These are phyloP conservation scores for Gloeopeniophorella convolvens DNA, from an alignment of 768 basidiomycete genomes.

Conservation along the genomic window DNA sequence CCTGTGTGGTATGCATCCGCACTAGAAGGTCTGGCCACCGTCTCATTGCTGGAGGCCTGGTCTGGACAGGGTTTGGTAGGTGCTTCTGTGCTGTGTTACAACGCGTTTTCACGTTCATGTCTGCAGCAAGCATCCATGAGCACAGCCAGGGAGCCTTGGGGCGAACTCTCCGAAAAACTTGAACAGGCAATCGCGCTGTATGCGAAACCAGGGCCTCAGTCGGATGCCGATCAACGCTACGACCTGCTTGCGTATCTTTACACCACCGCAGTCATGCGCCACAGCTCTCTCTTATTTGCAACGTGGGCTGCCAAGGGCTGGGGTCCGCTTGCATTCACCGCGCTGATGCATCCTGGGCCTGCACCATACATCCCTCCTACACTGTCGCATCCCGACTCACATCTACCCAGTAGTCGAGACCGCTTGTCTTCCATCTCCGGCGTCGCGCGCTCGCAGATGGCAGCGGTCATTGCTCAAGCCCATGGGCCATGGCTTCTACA, in stretches of 20 bases:
- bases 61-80: conserved; percentile 66
- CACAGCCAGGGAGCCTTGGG: conserved; percentile 59
- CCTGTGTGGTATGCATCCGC: conserved; percentile 85
- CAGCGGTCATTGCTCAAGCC: conserved; percentile 55
- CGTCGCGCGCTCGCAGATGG: conserved; percentile 63
- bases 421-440: conserved; percentile 63
- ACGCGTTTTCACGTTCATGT: neutral
- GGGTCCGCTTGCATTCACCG: conserved; percentile 70
- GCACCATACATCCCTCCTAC: conserved; percentile 56
- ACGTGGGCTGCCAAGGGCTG: conserved; percentile 87
- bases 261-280: conserved; percentile 60
- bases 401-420: conserved; percentile 41
- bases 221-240: conserved; percentile 46
- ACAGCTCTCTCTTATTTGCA: conserved; percentile 66
- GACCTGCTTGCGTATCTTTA: conserved; percentile 65
- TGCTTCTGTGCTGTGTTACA: conserved; percentile 22
- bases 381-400: conserved; percentile 39
- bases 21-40: conserved; percentile 78
- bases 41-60: conserved; percentile 81
- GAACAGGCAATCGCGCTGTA: conserved; percentile 53
- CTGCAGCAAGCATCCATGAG: conserved; percentile 14
- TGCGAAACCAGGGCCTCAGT: conserved; percentile 42
- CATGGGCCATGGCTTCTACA: conserved; percentile 88
- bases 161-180: conserved; percentile 67
- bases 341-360: conserved; percentile 62